Percentiles rank a stretch among this genome's conserved stretches.
Conservation (phyloP, 805 yeast species). For the Clavispora phyllophila region DNA sequence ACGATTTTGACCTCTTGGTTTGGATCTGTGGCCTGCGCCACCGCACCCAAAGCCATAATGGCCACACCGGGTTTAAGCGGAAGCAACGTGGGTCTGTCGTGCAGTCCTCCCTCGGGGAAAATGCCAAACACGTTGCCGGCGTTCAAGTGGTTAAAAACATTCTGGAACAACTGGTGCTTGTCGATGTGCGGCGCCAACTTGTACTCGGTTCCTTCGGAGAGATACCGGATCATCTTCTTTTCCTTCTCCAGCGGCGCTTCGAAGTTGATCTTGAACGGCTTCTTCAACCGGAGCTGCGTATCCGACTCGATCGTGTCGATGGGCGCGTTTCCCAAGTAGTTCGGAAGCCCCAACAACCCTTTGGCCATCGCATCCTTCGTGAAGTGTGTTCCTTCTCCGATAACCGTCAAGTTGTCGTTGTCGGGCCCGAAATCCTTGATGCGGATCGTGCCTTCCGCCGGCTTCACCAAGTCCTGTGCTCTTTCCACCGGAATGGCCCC, state of each 20-base stretch:
- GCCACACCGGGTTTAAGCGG: slow-evolving; percentile 44
- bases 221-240: slow-evolving; percentile 9
- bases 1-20: slow-evolving; percentile 23
- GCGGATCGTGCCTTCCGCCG: slow-evolving; percentile 26
- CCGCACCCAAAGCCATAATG: slow-evolving; percentile 41
- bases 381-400: slow-evolving; percentile 33
- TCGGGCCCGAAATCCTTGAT: slow-evolving; percentile 16
- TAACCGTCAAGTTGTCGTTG: slow-evolving; percentile 15
- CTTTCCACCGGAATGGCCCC: slow-evolving; percentile 39
- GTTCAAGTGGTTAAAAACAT: slow-evolving; percentile 35
- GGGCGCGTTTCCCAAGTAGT: slow-evolving; percentile 31
- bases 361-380: slow-evolving; percentile 27
- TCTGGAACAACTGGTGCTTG: slow-evolving; percentile 29
- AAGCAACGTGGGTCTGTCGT: slow-evolving; percentile 37
- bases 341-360: slow-evolving; percentile 35
- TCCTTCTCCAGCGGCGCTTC: slow-evolving; percentile 10
- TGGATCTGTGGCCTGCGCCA: slow-evolving; percentile 23
- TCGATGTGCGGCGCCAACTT: slow-evolving; percentile 38
- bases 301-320: slow-evolving; percentile 28
- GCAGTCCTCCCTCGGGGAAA: slow-evolving; percentile 43
- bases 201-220: slow-evolving; percentile 25
- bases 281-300: slow-evolving; percentile 20
- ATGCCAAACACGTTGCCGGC: slow-evolving; percentile 32
- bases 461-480: slow-evolving; percentile 34
- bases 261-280: slow-evolving; percentile 20